These are phyloP conservation scores for Kwoniella mangroviensis DNA, from an alignment of 768 basidiomycete species.

Conservation along the genomic window DNA sequence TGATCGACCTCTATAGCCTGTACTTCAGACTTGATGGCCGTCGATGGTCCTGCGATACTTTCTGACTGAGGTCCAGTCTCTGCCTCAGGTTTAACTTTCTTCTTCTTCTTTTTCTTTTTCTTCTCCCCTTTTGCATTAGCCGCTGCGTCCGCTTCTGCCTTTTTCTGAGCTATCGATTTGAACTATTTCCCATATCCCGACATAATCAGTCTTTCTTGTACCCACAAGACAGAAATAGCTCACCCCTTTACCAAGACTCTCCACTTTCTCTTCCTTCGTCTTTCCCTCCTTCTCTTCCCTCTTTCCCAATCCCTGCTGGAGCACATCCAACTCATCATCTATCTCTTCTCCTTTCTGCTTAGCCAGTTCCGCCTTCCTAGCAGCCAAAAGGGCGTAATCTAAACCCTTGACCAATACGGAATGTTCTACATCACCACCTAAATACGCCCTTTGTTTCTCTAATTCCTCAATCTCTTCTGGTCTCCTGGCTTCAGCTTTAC, in stretches of 20 bases:
- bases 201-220: not conserved
- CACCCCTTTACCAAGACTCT: constrained; percentile 49
- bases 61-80: constrained; percentile 35
- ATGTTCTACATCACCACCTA: constrained; percentile 84
- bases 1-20: not conserved
- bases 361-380: constrained; percentile 70
- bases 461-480: constrained; percentile 61
- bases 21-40: not conserved
- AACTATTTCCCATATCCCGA: constrained; percentile 35
- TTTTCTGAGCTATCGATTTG: constrained; percentile 52
- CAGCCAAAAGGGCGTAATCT: constrained; percentile 82
- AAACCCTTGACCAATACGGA: constrained; percentile 82
- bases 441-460: constrained; percentile 73
- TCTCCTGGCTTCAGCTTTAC: constrained; percentile 61
- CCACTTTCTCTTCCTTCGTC: constrained; percentile 33
- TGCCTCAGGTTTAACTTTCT: constrained; percentile 39
- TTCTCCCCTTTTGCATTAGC: constrained; percentile 36
- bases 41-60: constrained; percentile 21
- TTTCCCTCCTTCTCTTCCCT: constrained; percentile 22
- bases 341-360: constrained; percentile 73
- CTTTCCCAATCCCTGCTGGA: constrained; percentile 25
- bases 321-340: constrained; percentile 69
- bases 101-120: constrained; percentile 54
- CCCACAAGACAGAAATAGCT: constrained; percentile 19
- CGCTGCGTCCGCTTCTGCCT: constrained; percentile 35